These are phyloP conservation scores for Leccinum incarnatum DNA, from an alignment of 768 basidiomycete genomes.

Conservation along the genomic window DNA sequence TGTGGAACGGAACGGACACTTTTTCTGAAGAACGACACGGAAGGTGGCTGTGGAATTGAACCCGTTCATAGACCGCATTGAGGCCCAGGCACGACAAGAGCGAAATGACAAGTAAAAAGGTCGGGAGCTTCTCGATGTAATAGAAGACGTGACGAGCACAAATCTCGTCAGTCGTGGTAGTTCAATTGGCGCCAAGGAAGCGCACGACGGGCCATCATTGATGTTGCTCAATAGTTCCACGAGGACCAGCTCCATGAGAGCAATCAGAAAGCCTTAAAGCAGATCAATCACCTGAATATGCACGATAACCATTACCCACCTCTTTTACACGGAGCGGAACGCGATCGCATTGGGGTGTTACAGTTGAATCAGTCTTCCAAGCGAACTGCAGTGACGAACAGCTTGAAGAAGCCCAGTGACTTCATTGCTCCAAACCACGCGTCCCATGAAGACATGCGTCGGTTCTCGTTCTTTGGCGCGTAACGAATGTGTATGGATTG, in stretches of 20 bases:
- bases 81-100: conserved; percentile 58
- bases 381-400: conserved; percentile 71
- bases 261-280: conserved; percentile 66
- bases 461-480: conserved; percentile 58
- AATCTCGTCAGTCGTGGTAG: conserved; percentile 27
- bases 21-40: conserved; percentile 66
- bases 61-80: conserved; percentile 69
- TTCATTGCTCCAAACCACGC: conserved; percentile 53
- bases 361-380: conserved; percentile 63
- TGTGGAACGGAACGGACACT: conserved; percentile 72
- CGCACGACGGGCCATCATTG: too few relatives aligned
- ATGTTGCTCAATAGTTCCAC: conserved; percentile 46
- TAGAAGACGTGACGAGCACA: conserved; percentile 72
- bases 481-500: conserved; percentile 42
- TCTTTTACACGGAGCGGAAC: conserved; percentile 73
- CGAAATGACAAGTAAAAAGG: conserved; percentile 74
- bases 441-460: conserved; percentile 52
- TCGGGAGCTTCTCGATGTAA: conserved; percentile 68
- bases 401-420: conserved; percentile 51
- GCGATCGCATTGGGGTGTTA: conserved; percentile 78
- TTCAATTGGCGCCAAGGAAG: too few relatives aligned
- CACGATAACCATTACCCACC: conserved; percentile 42
- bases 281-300: conserved; percentile 1
- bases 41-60: conserved; percentile 65
- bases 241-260: conserved; percentile 68